A percentile compares a stretch with the other conserved stretches of the same genome.
Conservation (phyloP, 2,329 filamentous ascomycete species). For the Xylariomycetidae sp. region DNA sequence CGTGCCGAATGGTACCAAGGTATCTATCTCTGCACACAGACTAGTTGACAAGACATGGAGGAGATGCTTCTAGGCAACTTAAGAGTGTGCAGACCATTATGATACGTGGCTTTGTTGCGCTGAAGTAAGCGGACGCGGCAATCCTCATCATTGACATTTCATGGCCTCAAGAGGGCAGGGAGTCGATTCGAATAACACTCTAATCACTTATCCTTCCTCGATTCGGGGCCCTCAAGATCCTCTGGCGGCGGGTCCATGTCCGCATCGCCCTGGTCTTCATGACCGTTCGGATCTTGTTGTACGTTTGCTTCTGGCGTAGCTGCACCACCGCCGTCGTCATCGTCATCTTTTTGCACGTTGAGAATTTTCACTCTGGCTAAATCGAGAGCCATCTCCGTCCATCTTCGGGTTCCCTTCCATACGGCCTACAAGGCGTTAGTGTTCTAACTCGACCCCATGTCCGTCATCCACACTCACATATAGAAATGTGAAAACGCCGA, state of each 20-base stretch:
- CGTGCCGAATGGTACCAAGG: slow-evolving; percentile 38
- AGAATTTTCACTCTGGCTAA: slow-evolving; percentile 74
- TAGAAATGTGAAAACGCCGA: slow-evolving; percentile 77
- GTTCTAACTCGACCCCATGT: too few species aligned
- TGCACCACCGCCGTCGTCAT: slow-evolving; percentile 56
- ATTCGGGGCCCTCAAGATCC: slow-evolving; percentile 11
- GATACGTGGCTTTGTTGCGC: too few species aligned
- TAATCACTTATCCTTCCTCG: slow-evolving; percentile 7
- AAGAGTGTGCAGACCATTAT: slow-evolving; percentile 82
- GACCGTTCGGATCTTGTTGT: too few species aligned
- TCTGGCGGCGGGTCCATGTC: too few species aligned
- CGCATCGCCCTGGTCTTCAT: slow-evolving; percentile 28
- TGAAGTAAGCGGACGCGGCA: too few species aligned
- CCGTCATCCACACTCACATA: slow-evolving; percentile 63
- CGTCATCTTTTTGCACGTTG: slow-evolving; percentile 65
- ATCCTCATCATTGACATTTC: too few species aligned
- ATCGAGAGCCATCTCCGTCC: slow-evolving; percentile 69
- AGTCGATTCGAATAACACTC: slow-evolving; percentile 8
- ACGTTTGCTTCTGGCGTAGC: too few species aligned
- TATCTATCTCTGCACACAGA: slow-evolving; percentile 85
- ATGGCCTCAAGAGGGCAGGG: slow-evolving; percentile 6
- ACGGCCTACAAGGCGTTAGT: slow-evolving; percentile 67
- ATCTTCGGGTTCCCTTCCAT: slow-evolving; percentile 74
- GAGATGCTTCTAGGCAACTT: slow-evolving; percentile 81
- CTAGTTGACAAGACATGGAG: slow-evolving; percentile 88